Evolutionary conservation across 2,329 filamentous ascomycete genomes (phyloP), one percentile per base, ranked within the genome.

Genomic region (Botrytis tulipae): DNA sequence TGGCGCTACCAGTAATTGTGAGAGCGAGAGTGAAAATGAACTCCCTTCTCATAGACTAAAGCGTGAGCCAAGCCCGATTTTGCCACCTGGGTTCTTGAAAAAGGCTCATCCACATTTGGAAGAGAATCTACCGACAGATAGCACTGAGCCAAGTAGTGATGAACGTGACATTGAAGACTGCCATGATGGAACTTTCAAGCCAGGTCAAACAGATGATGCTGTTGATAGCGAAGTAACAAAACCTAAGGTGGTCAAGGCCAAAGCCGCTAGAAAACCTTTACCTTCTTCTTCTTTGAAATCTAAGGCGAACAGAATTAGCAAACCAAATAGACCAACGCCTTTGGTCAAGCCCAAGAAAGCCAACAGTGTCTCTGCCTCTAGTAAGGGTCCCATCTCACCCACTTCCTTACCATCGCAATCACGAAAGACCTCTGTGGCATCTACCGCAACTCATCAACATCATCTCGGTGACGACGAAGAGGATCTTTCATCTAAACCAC

Each of bases 401-500:
- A 85, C 87, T 1, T 94, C 92, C 2, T 84, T 93, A 71, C 90
- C 92, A 29, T 86, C 92, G 74, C 84, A 89, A 76, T 90, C 92
- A 46, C 91, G 93, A 78, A 96, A 96, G 83, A 88, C 89, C 57
- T 95, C 93, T 0, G 86, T 91, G 73, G 87, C 90, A 18, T 94
- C 93, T 22, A 85, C 86, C 18, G 82, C 90, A 80, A 90, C 88
- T 80, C 89, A 90, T 80, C 88, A 90, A 78, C 85, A 89, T 76
- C 87, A 87, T 76, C 83, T 89, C 59, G 88, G 86, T 66, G 85
- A 86, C 46, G 93, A 94, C 77, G 93, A 97, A 77, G 95, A 98
- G 77, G 95, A 98, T 73, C 85, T 98, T 32, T 98, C 95, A 0
- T 95, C 92, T 77, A 98, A 98, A 84, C 96, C 96, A 73, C 94